Conservation (phyloP, 2,329 filamentous ascomycete genomes). For the Rhynchosporium agropyri region DNA sequence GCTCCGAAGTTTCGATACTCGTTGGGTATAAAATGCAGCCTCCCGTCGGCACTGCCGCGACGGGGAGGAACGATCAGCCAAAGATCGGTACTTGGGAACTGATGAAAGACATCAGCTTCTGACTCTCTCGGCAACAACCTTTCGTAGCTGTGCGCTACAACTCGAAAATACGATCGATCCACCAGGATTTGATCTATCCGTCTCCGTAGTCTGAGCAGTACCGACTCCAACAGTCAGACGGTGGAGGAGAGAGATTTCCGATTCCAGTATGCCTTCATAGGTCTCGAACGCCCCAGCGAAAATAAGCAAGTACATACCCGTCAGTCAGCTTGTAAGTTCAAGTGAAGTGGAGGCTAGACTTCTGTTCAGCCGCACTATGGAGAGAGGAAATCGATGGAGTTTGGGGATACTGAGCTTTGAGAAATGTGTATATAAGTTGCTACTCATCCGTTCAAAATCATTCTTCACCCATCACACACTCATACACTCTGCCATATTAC, state of each 20-base stretch:
- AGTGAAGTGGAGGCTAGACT: too few species aligned
- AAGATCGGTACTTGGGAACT: background rate
- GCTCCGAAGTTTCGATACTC: background rate
- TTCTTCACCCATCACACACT: slow-evolving; percentile 12
- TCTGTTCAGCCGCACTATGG: background rate
- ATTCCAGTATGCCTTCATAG: background rate
- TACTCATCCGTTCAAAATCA: background rate
- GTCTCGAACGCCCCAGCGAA: background rate
- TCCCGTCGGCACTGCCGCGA: slow-evolving; percentile 8
- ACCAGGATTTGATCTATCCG: background rate
- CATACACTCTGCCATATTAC: background rate
- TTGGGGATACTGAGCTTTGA: background rate
- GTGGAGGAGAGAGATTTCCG: background rate
- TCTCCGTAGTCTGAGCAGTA: background rate
- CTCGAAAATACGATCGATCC: background rate
- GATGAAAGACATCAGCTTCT: background rate
- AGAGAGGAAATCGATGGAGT: background rate
- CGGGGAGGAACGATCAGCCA: background rate
- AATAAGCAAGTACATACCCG: background rate
- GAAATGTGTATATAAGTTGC: slow-evolving; percentile 6
- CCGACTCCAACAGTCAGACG: background rate
- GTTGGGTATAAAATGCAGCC: slow-evolving; percentile 4
- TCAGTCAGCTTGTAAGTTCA: too few species aligned
- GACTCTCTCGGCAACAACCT: background rate
- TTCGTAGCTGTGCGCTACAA: background rate